These are phyloP conservation scores for Elaeis oleifera DNA, from an alignment of 202 grass and related monocot genomes.

Conservation along the genomic window DNA sequence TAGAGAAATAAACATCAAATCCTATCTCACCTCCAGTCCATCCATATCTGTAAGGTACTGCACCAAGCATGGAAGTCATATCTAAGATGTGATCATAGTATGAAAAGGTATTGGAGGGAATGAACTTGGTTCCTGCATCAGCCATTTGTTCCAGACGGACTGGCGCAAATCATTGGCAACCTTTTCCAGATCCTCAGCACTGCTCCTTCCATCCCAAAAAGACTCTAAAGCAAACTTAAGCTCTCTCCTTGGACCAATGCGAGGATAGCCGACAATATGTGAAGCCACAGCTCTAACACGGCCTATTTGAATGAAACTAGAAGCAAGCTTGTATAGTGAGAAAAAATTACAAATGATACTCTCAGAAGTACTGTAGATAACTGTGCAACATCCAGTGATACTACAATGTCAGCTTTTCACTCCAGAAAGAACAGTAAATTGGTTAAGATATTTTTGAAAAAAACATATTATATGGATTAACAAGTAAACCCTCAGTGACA, in stretches of 20 bases:
- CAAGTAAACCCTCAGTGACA: no score
- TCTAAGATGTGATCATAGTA: background rate
- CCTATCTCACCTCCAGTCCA: slow-evolving; percentile 4
- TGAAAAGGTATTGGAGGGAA: slow-evolving; percentile 2
- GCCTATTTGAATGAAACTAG: no score
- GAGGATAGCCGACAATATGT: background rate
- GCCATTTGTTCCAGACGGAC: slow-evolving; percentile 8
- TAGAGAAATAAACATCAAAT: background rate
- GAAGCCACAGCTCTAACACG: background rate
- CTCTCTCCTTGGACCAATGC: background rate
- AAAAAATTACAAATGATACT: no score
- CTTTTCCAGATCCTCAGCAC: background rate
- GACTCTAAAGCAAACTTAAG: slow-evolving; percentile 1
- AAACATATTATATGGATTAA: no score
- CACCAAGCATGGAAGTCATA: no score
- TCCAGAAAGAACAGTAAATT: no score
- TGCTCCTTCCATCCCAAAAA: slow-evolving; percentile 10
- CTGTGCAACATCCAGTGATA: no score
- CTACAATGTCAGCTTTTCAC: no score
- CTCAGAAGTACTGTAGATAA: no score
- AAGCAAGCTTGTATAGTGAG: background rate
- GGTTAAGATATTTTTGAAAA: no score
- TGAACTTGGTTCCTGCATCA: slow-evolving; percentile 1
- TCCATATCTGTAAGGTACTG: slow-evolving; percentile 4
- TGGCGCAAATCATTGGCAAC: background rate